Base-by-base conservation (phyloP, 139 green algal species). In the Chlorella sp. region DNA sequence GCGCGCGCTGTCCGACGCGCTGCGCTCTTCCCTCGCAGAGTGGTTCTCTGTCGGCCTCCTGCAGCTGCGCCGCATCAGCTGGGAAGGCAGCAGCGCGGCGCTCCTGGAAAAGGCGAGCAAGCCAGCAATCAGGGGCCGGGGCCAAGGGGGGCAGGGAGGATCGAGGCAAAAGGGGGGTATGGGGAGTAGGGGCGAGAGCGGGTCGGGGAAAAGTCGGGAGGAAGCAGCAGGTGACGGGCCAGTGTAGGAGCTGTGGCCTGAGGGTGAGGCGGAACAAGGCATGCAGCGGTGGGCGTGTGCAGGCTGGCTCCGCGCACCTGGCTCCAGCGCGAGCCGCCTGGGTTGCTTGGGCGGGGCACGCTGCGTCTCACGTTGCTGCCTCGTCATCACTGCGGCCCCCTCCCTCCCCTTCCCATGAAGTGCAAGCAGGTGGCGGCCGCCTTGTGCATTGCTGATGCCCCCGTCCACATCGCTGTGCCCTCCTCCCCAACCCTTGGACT, bases 31-130 rank as follows among this genome's bases (percentile, higher is more conserved):
- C 32, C 90, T 98, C 84, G 91, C 93, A 0, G 91, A 90, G 24
- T 97, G 94, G 95, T 97, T 98, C 91, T 94, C 88, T 79, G 91
- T 95, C 26, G 96, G 94, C 34, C 89, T 96, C 89, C 92, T 98
- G 85, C 84, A 95, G 53, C 91, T 98, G 89, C 81, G 93, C 76
- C 91, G 89, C 60, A 90, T 98, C n/a, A 94, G 89, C 7, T 98
- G 96, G 96, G 86, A 96, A 40, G 78, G 86, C 80, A 92, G 90
- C 21, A 77, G 91, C 4, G 95, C 94, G 0, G 91, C 61, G 21
- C 82, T 97, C 64, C 94, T 98, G 88, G 95, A 96, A 75, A 95
- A 96, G 84, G 90, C 60, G 7, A 57, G 82, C 9, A 14, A 1
- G 57, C 30, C 7, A 19, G 40, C n/a, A n/a, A n/a, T n/a, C n/a